Evolutionary conservation across 1,284 basidiomycete genomes (phyloP), one percentile per base, ranked within the genome.

Genomic region (Malassezia slooffiae): DNA sequence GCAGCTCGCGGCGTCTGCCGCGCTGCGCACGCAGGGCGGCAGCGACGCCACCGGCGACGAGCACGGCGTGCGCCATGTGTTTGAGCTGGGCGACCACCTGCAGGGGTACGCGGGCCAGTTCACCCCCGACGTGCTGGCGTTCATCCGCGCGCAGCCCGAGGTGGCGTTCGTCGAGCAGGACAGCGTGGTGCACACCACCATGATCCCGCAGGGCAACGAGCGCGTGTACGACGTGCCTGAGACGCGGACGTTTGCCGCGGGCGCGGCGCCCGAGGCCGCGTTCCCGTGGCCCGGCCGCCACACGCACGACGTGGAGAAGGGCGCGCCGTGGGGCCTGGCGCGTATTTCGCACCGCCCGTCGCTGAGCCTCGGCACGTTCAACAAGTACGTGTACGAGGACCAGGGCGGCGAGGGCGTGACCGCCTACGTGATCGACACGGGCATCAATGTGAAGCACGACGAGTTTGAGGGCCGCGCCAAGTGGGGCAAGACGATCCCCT

Each of bases 311-410:
- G 53, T 62, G 10, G 85, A 95, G 77, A 80, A 73, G 47, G 73
- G 75, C 23, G 86, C 91, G 17, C 89, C 91, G 43, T 96, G 93
- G 93, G 88, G 93, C 70, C 81, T 99, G 30, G 90, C 91, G 35
- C 85, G 93, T 47, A 80, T 97, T 67, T 90, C 86, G 55, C 93
- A 99, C 74, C 81, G 88, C 43, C 60, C 75, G 17, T 79, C 73
- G 62, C 80, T 99, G 20, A 74, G 75, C 20, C 81, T 97, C 56
- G 73, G 78, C 44, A 96, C 86, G 21, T 96, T 95, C 75, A 81
- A 76, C 58, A 80, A 79, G 71, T 99, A 96, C 72, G 74, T 80
- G 44, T 88, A 85, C 70, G 76, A 88, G 50, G 24, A 71, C 2
- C 47, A 75, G 7, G 88, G 82, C 33, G 93, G 91, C 43, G 80